Base-by-base conservation (phyloP, 768 basidiomycete species). In the Kwoniella sp. region DNA sequence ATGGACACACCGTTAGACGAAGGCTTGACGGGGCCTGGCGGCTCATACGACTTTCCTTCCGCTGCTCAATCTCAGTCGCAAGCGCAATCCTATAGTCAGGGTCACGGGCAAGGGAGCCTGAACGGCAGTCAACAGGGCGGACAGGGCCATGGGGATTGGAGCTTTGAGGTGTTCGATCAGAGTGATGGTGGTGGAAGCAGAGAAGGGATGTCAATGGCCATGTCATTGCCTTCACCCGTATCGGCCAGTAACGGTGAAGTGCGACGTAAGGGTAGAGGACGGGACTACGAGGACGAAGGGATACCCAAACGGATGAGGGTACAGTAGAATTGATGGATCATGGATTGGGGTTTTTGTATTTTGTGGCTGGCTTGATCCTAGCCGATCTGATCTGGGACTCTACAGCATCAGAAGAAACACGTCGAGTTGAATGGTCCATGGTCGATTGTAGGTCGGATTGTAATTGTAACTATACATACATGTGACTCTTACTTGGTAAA, bases 281-380 rank as follows among this genome's bases (percentile, higher is more conserved):
- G 29, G 34, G 55, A 56, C 4, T n/a, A 30, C 8, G 53, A 56
- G 55, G 55, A 56, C 4, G 34, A 34, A 34, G 22, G 23, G 55
- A 55, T 55, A 28, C 8, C 23, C 28, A 55, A 55, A 20, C 30
- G 30, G 22, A 37, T 51, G 50, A 51, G 50, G 26, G 50, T 51
- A 20, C 20, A 41, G 38, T 41, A 20, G 38, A 41, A 20, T 20
- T 41, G n/a, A n/a, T n/a, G n/a, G n/a, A n/a, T n/a, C n/a, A n/a
- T n/a, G n/a, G n/a, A n/a, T n/a, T n/a, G n/a, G n/a, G n/a, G n/a
- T n/a, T n/a, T n/a, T n/a, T n/a, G n/a, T n/a, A n/a, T n/a, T n/a
- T n/a, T n/a, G n/a, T n/a, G n/a, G n/a, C n/a, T n/a, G n/a, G n/a
- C n/a, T n/a, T n/a, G n/a, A n/a, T n/a, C n/a, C n/a, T n/a, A n/a